These are phyloP conservation scores for Meira nashicola DNA, from an alignment of 1,284 basidiomycete species.

Conservation along the genomic window DNA sequence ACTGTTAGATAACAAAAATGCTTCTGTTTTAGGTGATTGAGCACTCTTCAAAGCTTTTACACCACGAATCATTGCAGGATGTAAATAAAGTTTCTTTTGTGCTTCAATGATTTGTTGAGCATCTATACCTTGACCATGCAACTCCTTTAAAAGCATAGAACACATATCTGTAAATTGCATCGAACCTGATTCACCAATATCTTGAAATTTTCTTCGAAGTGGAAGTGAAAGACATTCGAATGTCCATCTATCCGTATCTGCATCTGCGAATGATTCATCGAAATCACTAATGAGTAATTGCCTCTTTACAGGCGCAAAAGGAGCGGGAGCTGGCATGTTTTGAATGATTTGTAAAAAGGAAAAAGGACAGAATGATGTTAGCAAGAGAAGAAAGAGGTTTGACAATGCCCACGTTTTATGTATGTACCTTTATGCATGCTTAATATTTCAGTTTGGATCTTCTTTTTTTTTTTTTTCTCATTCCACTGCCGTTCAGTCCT, in stretches of 20 bases:
- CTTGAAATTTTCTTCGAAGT: conserved; percentile 76
- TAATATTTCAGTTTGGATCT: no score
- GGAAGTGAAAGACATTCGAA: conserved; percentile 85
- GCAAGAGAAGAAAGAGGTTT: no score
- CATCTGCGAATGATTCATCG: conserved; percentile 71
- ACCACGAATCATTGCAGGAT: conserved; percentile 91
- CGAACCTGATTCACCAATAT: conserved; percentile 58
- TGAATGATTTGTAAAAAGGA: not conserved
- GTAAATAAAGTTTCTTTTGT: conserved; percentile 55
- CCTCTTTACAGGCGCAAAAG: conserved; percentile 30
- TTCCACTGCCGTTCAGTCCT: no score
- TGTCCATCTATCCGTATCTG: conserved; percentile 94
- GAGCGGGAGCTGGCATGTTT: conserved; percentile 13
- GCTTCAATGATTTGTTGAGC: not conserved
- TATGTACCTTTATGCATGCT: no score
- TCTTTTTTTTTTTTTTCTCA: no score
- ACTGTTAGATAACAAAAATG: conserved; percentile 88
- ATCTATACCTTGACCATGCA: conserved; percentile 24
- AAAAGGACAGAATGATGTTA: no score
- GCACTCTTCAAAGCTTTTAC: conserved; percentile 69
- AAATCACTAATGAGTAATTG: conserved; percentile 94
- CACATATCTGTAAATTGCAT: conserved; percentile 82
- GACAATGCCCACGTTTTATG: no score
- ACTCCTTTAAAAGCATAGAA: conserved; percentile 34
- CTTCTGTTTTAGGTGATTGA: conserved; percentile 64